Conservation (phyloP, 1,284 basidiomycete species). For the Leccinum fallax region DNA sequence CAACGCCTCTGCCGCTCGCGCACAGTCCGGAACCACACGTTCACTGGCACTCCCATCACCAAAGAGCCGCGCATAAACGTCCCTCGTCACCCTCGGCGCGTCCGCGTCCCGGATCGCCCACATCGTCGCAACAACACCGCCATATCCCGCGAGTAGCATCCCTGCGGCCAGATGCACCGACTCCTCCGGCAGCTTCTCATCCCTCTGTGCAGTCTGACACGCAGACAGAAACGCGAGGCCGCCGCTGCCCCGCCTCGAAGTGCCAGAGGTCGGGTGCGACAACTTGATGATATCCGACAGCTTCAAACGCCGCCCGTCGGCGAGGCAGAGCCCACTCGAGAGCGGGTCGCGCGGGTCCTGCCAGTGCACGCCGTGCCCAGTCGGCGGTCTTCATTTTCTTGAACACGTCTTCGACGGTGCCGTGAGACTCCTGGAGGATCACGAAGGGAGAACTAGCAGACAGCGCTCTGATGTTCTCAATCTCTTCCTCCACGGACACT, state of each 20-base stretch:
- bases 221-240: not conserved
- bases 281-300: not conserved
- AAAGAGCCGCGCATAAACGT: not conserved
- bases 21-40: not conserved
- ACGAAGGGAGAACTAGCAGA: not conserved
- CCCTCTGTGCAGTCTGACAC: not conserved
- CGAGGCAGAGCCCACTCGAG: not conserved
- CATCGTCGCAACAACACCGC: not conserved
- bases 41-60: not conserved
- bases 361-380: not conserved
- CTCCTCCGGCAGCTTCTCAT: not conserved
- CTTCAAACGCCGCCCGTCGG: not conserved
- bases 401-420: not conserved
- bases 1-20: not conserved
- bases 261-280: not conserved
- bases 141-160: not conserved
- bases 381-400: not conserved
- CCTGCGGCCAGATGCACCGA: not conserved
- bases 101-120: not conserved
- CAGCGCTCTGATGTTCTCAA: not conserved
- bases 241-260: not conserved
- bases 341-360: not conserved
- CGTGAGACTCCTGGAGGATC: not conserved
- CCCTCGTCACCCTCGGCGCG: not conserved
- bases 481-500: not conserved